Evolutionary conservation across 305 asterid species (phyloP), one percentile per base, ranked within the genome.

Genomic region (Galium porrigens): DNA sequence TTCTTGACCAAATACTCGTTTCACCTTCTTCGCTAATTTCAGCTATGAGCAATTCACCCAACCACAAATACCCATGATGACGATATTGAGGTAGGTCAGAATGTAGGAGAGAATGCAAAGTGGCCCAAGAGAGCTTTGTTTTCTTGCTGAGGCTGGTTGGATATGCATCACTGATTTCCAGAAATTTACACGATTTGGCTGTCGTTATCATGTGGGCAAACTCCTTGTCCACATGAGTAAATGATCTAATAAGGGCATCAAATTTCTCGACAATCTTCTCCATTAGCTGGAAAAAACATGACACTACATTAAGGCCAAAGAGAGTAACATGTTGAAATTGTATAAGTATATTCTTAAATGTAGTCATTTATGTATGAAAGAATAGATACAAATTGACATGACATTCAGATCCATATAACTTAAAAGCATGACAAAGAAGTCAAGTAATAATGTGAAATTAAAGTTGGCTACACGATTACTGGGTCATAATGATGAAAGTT

Each of bases 21-120:
- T 79, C 83, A 55, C 86, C 88, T 79, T 81, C 86, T 76, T 81
- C 88, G 42, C 84, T 80, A 65, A 89, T 83, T 84, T 92, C 97
- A 62, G 94, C 80, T 62, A 89, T 83, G 77, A 92, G 89, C 84
- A 92, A 73, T 77, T 92, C 95, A 56, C 96, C 97, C 81, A 92
- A 77, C 99, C 99, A 92, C 75, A 92, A 79, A 72, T 89, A 84
- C 33, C 99, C 97, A 78, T 92, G 85, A 79, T 87, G 97, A 25
- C 97, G 96, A 77, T 84, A 82, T 67, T 80, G 79, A 33, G 59
- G 59, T 70, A 95, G 76, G 73, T 87, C 90, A 63, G 99, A 92
- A 79, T 89, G 99, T 68, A 92, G 95, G 79, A 92, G 94, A 77
- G 99, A 92, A 79, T 92, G 99, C 69, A 92, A 83, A 68, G 90